phyloP scores from a whole-genome alignment of 2,329 filamentous ascomycete species.

The Trichoderma sp. region DNA sequence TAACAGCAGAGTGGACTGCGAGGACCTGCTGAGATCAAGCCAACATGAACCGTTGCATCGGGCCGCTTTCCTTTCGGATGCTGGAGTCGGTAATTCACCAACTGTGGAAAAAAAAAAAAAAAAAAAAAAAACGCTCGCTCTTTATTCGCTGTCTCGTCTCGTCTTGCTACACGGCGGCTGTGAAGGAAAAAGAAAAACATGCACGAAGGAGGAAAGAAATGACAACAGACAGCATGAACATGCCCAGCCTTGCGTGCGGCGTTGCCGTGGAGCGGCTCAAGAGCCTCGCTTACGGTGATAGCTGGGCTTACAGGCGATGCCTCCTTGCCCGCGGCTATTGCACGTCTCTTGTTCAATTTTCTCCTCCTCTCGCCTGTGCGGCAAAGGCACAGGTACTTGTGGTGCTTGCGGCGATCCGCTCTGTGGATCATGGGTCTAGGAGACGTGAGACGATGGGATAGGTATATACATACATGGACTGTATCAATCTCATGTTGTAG shows the following conservation, averaged over 20 bases:
- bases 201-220: not conserved
- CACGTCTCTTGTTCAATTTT: not conserved
- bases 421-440: not conserved
- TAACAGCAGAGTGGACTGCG: not conserved
- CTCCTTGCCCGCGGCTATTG: slow-evolving; percentile 1
- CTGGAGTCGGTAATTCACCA: not conserved
- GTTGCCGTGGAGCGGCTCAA: not conserved
- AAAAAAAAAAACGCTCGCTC: not conserved
- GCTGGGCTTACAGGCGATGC: slow-evolving; percentile 2
- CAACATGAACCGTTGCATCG: not conserved
- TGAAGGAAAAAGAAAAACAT: not conserved
- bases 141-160: not conserved
- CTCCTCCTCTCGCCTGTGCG: not conserved
- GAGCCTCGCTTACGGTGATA: not conserved
- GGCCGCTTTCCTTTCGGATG: not conserved
- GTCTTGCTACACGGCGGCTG: not conserved
- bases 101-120: too few relatives aligned
- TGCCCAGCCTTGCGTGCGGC: not conserved
- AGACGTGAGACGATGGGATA: not conserved
- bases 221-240: not conserved
- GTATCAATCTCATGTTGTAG: not conserved
- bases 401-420: slow-evolving; percentile 8
- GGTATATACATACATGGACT: too few relatives aligned
- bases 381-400: not conserved
- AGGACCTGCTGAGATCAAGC: not conserved